Percentiles rank a stretch among this genome's conserved stretches.
These are phyloP conservation scores for Boletales sp. DNA, from an alignment of 768 basidiomycete species.

Conservation along the genomic window DNA sequence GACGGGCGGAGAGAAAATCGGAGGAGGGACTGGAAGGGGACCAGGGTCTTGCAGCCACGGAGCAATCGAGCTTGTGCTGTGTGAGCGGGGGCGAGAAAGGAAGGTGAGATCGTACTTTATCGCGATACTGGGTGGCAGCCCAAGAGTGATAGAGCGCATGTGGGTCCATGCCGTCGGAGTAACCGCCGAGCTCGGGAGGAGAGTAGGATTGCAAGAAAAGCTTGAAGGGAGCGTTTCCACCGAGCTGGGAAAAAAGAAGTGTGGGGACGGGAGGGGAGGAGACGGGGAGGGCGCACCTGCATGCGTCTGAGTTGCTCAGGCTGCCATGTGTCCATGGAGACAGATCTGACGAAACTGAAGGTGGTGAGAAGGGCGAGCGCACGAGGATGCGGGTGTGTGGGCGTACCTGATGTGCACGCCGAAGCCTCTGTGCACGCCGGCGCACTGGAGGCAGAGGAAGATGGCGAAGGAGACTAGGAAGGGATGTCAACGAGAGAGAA, in stretches of 20 bases:
- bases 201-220: conserved; percentile 72
- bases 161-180: conserved; percentile 54
- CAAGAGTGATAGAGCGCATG: conserved; percentile 88
- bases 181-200: conserved; percentile 65
- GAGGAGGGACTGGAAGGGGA: conserved; percentile 68
- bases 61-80: conserved; percentile 66
- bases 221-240: conserved; percentile 83
- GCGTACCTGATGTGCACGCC: conserved; percentile 86
- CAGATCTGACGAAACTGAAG: conserved; percentile 80
- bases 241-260: conserved; percentile 48
- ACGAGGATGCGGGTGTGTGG: not conserved
- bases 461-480: conserved; percentile 63
- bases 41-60: conserved; percentile 76
- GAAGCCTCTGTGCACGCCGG: conserved; percentile 81
- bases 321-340: conserved; percentile 97
- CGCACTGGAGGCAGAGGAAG: conserved; percentile 90
- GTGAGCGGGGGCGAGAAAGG: conserved; percentile 13
- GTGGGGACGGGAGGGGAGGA: conserved; percentile 7
- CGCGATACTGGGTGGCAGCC: conserved; percentile 92
- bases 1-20: conserved; percentile 48
- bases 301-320: conserved; percentile 85
- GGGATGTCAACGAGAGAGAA: not conserved
- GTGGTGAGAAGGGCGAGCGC: not conserved
- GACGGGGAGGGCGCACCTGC: conserved; percentile 56
- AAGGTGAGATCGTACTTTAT: conserved; percentile 59